These are phyloP conservation scores for Protoeuglena noctilucae DNA, from an alignment of 139 green algal species.

Conservation along the genomic window DNA sequence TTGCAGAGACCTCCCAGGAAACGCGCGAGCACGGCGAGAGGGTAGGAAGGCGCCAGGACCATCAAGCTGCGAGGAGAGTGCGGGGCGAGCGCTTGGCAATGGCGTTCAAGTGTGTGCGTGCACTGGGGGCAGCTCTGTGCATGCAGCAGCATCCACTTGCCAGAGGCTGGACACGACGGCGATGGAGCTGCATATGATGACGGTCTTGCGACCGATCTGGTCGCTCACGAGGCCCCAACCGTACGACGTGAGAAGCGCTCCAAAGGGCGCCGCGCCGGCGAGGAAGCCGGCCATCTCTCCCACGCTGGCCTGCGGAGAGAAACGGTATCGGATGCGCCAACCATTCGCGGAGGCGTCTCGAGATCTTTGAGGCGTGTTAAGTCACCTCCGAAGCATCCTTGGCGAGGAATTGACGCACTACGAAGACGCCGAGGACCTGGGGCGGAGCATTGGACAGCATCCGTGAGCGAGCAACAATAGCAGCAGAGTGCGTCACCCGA, in stretches of 20 bases:
- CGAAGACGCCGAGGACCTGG: not conserved
- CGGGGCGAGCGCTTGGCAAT: too few relatives aligned
- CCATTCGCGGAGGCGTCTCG: not conserved
- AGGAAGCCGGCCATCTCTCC: not conserved
- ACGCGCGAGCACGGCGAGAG: not conserved
- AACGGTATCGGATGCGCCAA: not conserved
- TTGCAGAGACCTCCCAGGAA: not conserved
- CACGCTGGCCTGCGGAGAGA: not conserved
- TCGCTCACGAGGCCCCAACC: not conserved
- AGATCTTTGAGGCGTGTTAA: not conserved
- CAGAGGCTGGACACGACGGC: not conserved
- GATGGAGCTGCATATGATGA: not conserved
- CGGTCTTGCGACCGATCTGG: too few relatives aligned
- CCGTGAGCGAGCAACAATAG: too few relatives aligned
- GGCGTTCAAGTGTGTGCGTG: too few relatives aligned
- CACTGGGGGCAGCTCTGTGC: too few relatives aligned
- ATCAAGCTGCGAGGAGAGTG: too few relatives aligned
- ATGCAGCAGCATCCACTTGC: too few relatives aligned
- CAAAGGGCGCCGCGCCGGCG: too few relatives aligned
- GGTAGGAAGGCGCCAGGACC: not conserved
- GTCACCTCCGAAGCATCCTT: not conserved
- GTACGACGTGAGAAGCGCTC: not conserved
- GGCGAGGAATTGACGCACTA: not conserved
- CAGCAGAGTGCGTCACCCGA: too few relatives aligned
- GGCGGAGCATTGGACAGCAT: too few relatives aligned